Evolutionary conservation across 148 eudicot species (phyloP).

Genomic region (Euryodendron excelsum): DNA sequence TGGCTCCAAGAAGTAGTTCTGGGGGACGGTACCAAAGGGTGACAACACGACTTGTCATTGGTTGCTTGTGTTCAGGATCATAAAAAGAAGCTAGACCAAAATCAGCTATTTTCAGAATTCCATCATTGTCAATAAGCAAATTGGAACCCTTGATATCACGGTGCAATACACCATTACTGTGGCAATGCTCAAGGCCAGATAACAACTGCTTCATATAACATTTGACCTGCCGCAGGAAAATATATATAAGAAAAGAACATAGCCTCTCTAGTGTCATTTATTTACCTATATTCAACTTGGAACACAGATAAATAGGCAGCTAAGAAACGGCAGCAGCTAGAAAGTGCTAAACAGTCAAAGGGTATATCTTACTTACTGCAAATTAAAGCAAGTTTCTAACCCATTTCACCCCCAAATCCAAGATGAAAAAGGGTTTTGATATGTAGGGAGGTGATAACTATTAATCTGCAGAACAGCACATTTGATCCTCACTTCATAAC

Average conservation of each 20-base stretch:
- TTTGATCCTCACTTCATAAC: neutral
- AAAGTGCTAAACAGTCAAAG: neutral
- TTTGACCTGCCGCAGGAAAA: conserved; percentile 53
- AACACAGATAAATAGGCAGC: neutral
- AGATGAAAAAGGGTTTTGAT: neutral
- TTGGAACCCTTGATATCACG: conserved; percentile 97
- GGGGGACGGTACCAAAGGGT: conserved; percentile 99
- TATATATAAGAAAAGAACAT: conserved; percentile 3
- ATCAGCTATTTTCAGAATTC: conserved; percentile 87
- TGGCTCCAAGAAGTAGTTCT: conserved; percentile 92
- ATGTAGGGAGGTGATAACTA: neutral
- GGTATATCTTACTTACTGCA: neutral
- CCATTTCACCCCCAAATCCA: neutral
- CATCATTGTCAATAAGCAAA: conserved; percentile 80
- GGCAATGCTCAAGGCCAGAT: conserved; percentile 97
- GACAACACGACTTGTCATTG: conserved; percentile 97
- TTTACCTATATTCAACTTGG: neutral
- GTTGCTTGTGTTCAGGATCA: conserved; percentile 61
- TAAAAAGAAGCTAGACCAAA: conserved; percentile 86
- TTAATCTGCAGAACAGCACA: neutral
- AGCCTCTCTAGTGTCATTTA: conserved; percentile 13
- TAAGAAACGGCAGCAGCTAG: conserved; percentile 2
- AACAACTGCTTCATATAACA: conserved; percentile 86
- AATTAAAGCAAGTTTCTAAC: neutral
- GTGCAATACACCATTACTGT: conserved; percentile 82